These are phyloP conservation scores for Cystobasidium sp. DNA, from an alignment of 1,284 basidiomycete genomes.

Conservation along the genomic window DNA sequence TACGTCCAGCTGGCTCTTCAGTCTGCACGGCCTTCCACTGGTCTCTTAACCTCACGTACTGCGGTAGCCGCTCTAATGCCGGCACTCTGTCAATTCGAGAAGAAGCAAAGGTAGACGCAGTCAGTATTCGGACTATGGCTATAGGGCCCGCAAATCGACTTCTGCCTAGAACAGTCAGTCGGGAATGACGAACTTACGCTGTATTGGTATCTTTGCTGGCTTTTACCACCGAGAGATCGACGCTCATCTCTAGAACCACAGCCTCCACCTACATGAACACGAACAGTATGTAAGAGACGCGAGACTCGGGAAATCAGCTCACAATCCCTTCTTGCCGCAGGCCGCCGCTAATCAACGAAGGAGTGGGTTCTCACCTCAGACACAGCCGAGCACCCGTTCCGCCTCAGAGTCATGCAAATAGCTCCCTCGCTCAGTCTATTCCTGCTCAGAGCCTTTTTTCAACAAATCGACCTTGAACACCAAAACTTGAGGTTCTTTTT, in stretches of 20 bases:
- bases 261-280: constrained; percentile 27
- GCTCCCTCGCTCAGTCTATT: constrained; percentile 25
- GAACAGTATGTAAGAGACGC: not conserved
- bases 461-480: constrained; percentile 36
- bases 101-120: too few species aligned
- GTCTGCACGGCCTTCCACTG: too few species aligned
- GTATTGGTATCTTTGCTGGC: not conserved
- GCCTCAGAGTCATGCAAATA: constrained; percentile 13
- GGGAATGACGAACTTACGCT: not conserved
- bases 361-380: constrained; percentile 8
- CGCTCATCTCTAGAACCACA: constrained; percentile 36
- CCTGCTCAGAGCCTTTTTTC: constrained; percentile 10
- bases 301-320: not conserved
- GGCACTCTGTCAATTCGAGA: too few species aligned
- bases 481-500: constrained; percentile 30
- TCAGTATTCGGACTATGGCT: too few species aligned
- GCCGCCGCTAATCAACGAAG: not conserved
- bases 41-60: too few species aligned
- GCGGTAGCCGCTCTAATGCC: too few species aligned
- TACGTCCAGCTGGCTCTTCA: too few species aligned
- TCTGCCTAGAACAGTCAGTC: too few species aligned
- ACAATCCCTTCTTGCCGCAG: too few species aligned
- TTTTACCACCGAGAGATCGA: constrained; percentile 12
- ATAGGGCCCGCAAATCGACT: too few species aligned
- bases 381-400: not conserved